Percentiles rank a stretch among this genome's conserved stretches.
phyloP scores from a whole-genome alignment of 345 rosid genomes.

The Arabidopsis thaliana region DNA sequence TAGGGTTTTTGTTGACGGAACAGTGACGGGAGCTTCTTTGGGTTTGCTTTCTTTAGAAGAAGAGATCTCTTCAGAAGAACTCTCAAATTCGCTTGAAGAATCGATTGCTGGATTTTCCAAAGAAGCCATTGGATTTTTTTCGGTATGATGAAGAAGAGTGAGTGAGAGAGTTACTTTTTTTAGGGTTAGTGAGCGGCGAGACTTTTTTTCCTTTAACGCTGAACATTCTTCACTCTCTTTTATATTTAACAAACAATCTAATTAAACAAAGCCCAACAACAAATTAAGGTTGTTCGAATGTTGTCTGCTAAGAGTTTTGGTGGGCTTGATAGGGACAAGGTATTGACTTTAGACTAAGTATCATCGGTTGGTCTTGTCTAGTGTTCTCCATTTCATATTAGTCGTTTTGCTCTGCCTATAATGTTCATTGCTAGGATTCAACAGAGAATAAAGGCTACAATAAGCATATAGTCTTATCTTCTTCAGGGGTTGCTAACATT shows the following conservation, averaged over 20 bases:
- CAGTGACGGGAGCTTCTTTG: neutral
- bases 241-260: no score
- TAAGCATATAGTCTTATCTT: neutral
- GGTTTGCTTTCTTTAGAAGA: neutral
- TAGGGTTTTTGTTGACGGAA: neutral
- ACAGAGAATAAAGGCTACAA: neutral
- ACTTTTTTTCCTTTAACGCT: no score
- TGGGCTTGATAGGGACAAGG: constrained; percentile 63
- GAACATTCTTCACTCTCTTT: no score
- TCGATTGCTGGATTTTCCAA: constrained; percentile 13
- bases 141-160: no score
- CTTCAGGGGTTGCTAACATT: neutral
- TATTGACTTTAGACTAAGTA: constrained; percentile 73
- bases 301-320: constrained; percentile 53
- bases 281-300: constrained; percentile 37
- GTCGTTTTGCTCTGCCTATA: constrained; percentile 16
- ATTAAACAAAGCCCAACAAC: no score
- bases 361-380: constrained; percentile 81
- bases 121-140: neutral
- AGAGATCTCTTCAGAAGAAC: constrained; percentile 2
- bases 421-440: constrained; percentile 17
- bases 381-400: constrained; percentile 6
- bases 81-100: constrained; percentile 25
- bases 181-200: no score
- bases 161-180: no score